These are phyloP conservation scores for Gossypium arboreum DNA, from an alignment of 345 rosid genomes.

Conservation along the genomic window DNA sequence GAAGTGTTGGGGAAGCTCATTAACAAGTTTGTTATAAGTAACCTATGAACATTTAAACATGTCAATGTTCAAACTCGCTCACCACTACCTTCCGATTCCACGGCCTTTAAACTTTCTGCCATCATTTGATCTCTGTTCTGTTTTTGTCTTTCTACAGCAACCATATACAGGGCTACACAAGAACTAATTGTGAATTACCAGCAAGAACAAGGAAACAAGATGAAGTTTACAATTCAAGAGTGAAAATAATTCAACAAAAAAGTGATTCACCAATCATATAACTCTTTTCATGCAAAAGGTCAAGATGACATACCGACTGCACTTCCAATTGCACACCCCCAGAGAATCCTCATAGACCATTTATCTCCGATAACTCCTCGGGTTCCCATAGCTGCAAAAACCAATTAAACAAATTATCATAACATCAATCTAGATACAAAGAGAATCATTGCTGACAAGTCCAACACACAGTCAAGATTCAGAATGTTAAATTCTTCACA, in stretches of 20 bases:
- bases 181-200: background rate
- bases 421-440: slow-evolving; percentile 5
- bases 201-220: background rate
- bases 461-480: background rate
- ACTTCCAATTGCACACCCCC: slow-evolving; percentile 73
- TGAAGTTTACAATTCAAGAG: background rate
- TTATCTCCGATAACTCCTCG: slow-evolving; percentile 61
- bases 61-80: slow-evolving; percentile 34
- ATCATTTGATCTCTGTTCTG: slow-evolving; percentile 63
- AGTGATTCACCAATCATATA: too few species aligned
- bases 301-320: slow-evolving; percentile 38
- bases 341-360: slow-evolving; percentile 76
- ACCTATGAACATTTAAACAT: slow-evolving; percentile 15
- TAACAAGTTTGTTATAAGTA: slow-evolving; percentile 4
- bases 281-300: slow-evolving; percentile 6
- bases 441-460: background rate
- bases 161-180: slow-evolving; percentile 71
- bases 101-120: slow-evolving; percentile 55
- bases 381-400: slow-evolving; percentile 35
- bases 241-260: background rate
- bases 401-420: background rate
- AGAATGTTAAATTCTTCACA: background rate
- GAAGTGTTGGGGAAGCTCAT: slow-evolving; percentile 9
- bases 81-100: slow-evolving; percentile 43
- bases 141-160: slow-evolving; percentile 67